phyloP scores from a whole-genome alignment of 495 filamentous ascomycete species.

The Ramalina intermedia region DNA sequence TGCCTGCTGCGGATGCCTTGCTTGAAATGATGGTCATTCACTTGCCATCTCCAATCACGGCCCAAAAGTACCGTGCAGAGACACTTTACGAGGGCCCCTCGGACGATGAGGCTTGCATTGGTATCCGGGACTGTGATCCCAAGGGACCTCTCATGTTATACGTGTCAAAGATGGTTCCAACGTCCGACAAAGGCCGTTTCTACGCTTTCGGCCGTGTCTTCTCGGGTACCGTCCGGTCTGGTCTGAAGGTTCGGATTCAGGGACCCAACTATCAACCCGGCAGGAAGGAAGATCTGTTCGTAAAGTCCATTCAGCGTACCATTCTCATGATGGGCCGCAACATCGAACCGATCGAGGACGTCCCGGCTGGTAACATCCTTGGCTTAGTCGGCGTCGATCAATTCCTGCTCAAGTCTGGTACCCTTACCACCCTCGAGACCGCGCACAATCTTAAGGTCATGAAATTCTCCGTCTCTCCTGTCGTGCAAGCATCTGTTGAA shows the following conservation, averaged over 20 bases:
- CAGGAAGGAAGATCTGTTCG: constrained; percentile 97
- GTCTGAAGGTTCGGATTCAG: constrained; percentile 99
- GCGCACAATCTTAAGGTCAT: constrained; percentile 99
- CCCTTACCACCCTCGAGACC: constrained; percentile 89
- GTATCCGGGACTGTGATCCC: constrained; percentile 94
- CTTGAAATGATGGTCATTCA: constrained; percentile 99
- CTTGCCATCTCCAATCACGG: constrained; percentile 87
- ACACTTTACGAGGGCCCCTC: constrained; percentile 95
- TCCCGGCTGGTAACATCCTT: constrained; percentile 97
- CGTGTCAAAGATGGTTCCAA: constrained; percentile 99
- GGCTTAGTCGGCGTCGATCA: constrained; percentile 99
- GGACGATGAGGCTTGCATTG: constrained; percentile 83
- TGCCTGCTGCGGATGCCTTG: constrained; percentile 93
- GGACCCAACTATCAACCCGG: constrained; percentile 96
- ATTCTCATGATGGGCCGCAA: constrained; percentile 99
- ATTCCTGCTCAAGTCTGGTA: constrained; percentile 99
- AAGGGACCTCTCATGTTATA: constrained; percentile 99
- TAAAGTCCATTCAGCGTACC: constrained; percentile 99
- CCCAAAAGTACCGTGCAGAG: constrained; percentile 96
- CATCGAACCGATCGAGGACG: constrained; percentile 98
- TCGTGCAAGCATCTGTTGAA: constrained; percentile 96
- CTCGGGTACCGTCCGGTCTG: constrained; percentile 89
- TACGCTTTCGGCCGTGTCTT: constrained; percentile 99
- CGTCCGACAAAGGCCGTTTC: constrained; percentile 99
- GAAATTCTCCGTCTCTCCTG: constrained; percentile 99